Evolutionary conservation across 1,139 yeast genomes (phyloP).

Genomic region (Hansenula sp.): DNA sequence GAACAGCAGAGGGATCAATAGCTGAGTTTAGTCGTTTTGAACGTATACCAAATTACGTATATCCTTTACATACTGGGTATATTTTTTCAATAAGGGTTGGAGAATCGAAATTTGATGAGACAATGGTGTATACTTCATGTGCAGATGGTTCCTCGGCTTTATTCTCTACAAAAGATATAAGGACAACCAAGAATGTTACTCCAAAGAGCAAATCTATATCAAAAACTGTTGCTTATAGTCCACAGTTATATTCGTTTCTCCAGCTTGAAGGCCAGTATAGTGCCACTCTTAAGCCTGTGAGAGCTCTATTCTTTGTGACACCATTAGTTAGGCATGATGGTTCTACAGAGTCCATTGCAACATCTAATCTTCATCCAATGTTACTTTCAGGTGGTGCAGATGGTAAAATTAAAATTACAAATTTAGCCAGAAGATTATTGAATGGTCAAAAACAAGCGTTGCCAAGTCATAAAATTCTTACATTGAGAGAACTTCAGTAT

Average conservation of each 20-base stretch:
- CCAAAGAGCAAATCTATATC: slow-evolving; percentile 31
- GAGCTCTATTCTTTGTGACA: slow-evolving; percentile 31
- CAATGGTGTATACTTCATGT: slow-evolving; percentile 41
- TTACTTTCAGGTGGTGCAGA: slow-evolving; percentile 57
- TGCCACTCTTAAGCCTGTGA: slow-evolving; percentile 31
- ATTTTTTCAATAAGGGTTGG: slow-evolving; percentile 43
- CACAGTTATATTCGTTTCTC: slow-evolving; percentile 34
- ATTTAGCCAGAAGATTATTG: slow-evolving; percentile 36
- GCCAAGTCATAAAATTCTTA: slow-evolving; percentile 25
- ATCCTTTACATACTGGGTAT: slow-evolving; percentile 45
- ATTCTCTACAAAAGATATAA: slow-evolving; percentile 39
- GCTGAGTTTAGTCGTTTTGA: slow-evolving; percentile 52
- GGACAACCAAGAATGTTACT: slow-evolving; percentile 29
- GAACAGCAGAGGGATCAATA: slow-evolving; percentile 61
- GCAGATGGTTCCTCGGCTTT: slow-evolving; percentile 39
- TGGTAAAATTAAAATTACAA: slow-evolving; percentile 46
- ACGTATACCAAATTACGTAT: slow-evolving; percentile 42
- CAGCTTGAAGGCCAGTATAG: slow-evolving; percentile 37
- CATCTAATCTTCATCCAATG: slow-evolving; percentile 54
- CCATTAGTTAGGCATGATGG: slow-evolving; percentile 36
- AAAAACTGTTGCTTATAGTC: slow-evolving; percentile 31
- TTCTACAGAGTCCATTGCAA: slow-evolving; percentile 33
- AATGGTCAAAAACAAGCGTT: slow-evolving; percentile 34
- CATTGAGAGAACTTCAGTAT: slow-evolving; percentile 37
- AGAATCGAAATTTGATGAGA: slow-evolving; percentile 33